Base-by-base conservation (phyloP, 257 asterid species). In the Primulina huaijiensis region DNA sequence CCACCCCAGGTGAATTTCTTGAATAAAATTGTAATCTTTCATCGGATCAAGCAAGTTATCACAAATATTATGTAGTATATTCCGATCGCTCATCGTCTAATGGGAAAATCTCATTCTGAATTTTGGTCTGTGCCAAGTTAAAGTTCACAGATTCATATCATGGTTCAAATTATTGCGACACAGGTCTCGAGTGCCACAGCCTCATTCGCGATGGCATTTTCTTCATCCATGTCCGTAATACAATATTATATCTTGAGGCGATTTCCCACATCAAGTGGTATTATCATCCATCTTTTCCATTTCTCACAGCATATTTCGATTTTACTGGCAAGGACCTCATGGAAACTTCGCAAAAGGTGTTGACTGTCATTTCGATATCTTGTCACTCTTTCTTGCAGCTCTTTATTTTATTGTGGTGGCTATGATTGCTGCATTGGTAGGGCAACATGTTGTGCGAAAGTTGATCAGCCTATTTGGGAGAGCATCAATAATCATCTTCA, bases 111-210 rank as follows among this genome's bases (percentile, higher is more conserved):
- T 8, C 50, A 9, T 8, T 2, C 14, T 38, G 14, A 38, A 38
- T 38, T 38, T 38, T 38, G 14, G 14, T 0, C 34, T 9, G 50
- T 38, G 50, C 50, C 12, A 35, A 35, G 30, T 27, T 2, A 27
- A 27, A 27, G 11, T 35, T 35, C 9, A 17, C 30, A 37, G 1
- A 16, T 37, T 35, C 68, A 19, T 20, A 25, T 35, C 5, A 35
- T 50, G 27, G 67, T 10, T 67, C 5, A 25, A 52, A 38, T 75
- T 43, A 74, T 71, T 74, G 34, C 31, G 55, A 56, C 65, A 73
- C 71, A 86, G 92, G 89, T 82, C 3, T 80, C 92, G 23, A 86
- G 89, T 69, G 89, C 89, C 55, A 86, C 92, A 29, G 84, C 92
- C 61, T 81, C 87, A 30, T 72, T 86, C 29, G 75, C 78, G 17